Percentiles rank a stretch among this genome's conserved stretches.
Evolutionary conservation across 352 stramenopile species (phyloP).

Genomic region (Globisporangium spinosum): DNA sequence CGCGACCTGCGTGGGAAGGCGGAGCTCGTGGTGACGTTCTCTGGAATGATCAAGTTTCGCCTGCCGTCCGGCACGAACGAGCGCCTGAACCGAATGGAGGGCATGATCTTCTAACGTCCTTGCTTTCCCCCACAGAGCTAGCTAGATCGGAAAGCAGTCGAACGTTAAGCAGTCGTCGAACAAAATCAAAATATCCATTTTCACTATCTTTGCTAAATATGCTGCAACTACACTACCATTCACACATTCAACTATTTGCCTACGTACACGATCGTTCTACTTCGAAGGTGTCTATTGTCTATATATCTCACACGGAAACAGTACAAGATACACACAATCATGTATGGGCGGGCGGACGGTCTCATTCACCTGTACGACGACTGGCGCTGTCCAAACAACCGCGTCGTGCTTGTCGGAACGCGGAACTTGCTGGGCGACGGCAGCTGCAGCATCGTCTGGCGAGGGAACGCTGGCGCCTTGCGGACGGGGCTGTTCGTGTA

Average conservation of each 20-base stretch:
- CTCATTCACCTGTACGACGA: conserved; percentile 23
- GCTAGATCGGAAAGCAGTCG: conserved; percentile 1
- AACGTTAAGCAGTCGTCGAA: background rate
- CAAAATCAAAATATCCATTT: conserved; percentile 14
- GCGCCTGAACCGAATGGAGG: conserved; percentile 82
- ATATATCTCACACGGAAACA: background rate
- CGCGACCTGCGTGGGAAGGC: conserved; percentile 63
- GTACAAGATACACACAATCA: background rate
- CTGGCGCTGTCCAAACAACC: conserved; percentile 47
- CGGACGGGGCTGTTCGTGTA: conserved; percentile 17
- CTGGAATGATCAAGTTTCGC: conserved; percentile 88
- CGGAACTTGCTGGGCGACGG: conserved; percentile 55
- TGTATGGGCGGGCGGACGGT: conserved; percentile 1
- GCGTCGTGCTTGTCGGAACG: conserved; percentile 34
- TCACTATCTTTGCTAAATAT: conserved; percentile 1
- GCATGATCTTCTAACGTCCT: conserved; percentile 77
- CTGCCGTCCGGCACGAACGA: conserved; percentile 79
- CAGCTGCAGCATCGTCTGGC: conserved; percentile 16
- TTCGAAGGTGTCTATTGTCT: conserved; percentile 6
- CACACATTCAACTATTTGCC: conserved; percentile 1
- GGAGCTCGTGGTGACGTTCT: conserved; percentile 83
- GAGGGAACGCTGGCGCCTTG: conserved; percentile 8
- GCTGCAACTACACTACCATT: background rate
- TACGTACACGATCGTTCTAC: background rate
- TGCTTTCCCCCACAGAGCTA: background rate